Evolutionary conservation across 352 stramenopile genomes (phyloP).

Genomic region (Globisporangium cylindrosporum): DNA sequence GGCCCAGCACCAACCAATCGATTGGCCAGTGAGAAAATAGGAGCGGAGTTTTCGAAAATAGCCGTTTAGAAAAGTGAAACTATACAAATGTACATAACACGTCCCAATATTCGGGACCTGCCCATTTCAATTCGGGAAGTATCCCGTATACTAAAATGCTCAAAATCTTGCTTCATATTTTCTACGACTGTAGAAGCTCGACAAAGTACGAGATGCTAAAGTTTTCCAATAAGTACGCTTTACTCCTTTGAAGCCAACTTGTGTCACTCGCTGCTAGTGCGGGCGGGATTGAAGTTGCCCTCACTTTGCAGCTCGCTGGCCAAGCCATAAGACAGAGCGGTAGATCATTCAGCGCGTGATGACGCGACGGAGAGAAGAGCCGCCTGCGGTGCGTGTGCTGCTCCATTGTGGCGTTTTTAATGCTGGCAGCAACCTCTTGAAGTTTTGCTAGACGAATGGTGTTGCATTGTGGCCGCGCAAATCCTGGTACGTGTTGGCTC

Average conservation of each 20-base stretch:
- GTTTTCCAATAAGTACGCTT: too few species aligned
- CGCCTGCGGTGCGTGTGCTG: too few species aligned
- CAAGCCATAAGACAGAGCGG: neutral
- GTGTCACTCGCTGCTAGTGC: neutral
- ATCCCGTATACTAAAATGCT: neutral
- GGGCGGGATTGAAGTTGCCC: neutral
- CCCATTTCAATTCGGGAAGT: neutral
- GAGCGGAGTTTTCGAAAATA: neutral
- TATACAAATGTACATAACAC: neutral
- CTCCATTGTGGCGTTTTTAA: too few species aligned
- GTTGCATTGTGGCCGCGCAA: neutral
- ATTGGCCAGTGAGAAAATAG: constrained; percentile 4
- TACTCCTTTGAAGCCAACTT: too few species aligned
- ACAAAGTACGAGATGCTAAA: too few species aligned
- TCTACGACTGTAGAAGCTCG: too few species aligned
- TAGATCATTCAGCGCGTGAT: neutral
- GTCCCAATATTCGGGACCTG: neutral
- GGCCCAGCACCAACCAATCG: constrained; percentile 7
- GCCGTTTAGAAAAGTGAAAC: neutral
- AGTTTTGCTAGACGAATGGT: too few species aligned
- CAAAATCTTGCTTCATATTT: too few species aligned
- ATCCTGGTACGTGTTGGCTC: neutral
- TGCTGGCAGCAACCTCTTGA: too few species aligned
- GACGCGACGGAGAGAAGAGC: too few species aligned
- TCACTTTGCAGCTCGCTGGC: neutral